phyloP scores from a whole-genome alignment of 352 stramenopile genomes.

The Globisporangium nagaii region DNA sequence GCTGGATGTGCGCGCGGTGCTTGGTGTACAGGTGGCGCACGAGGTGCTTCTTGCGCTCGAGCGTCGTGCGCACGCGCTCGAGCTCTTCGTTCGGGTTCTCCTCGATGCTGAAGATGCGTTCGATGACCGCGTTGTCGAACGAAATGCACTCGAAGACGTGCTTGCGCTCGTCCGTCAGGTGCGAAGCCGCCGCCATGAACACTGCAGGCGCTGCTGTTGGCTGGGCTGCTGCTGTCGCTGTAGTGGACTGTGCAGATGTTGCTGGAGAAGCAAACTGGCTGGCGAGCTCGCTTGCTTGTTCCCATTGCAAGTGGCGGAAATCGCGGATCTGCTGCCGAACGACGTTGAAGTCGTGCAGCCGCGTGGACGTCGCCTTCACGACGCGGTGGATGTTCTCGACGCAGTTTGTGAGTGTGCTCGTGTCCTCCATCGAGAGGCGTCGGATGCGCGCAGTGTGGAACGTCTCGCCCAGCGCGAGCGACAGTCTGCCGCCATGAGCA shows the following conservation, averaged over 20 bases:
- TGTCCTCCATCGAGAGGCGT: conserved; percentile 22
- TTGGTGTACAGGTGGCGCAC: conserved; percentile 57
- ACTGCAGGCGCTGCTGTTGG: background rate
- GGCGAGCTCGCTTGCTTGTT: conserved; percentile 38
- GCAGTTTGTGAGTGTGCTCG: conserved; percentile 22
- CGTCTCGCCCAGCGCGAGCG: conserved; percentile 25
- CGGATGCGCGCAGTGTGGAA: conserved; percentile 39
- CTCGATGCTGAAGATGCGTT: conserved; percentile 56
- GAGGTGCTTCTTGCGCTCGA: conserved; percentile 50
- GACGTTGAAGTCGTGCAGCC: conserved; percentile 26
- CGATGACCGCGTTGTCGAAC: conserved; percentile 48
- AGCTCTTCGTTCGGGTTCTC: conserved; percentile 43
- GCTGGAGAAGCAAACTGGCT: conserved; percentile 22
- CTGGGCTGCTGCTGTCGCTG: background rate
- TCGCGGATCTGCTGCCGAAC: conserved; percentile 25
- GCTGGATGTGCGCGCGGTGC: conserved; percentile 24
- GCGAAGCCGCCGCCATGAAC: conserved; percentile 1
- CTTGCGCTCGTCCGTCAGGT: conserved; percentile 25
- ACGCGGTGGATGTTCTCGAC: conserved; percentile 28
- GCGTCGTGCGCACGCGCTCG: conserved; percentile 22
- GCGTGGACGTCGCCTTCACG: conserved; percentile 22
- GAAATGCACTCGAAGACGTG: conserved; percentile 59
- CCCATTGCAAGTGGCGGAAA: conserved; percentile 44
- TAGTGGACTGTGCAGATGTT: conserved; percentile 2
- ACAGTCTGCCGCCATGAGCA: background rate